These are phyloP conservation scores for Pseudonitzschia pungens DNA, from an alignment of 108 stramenopile genomes.

Conservation along the genomic window DNA sequence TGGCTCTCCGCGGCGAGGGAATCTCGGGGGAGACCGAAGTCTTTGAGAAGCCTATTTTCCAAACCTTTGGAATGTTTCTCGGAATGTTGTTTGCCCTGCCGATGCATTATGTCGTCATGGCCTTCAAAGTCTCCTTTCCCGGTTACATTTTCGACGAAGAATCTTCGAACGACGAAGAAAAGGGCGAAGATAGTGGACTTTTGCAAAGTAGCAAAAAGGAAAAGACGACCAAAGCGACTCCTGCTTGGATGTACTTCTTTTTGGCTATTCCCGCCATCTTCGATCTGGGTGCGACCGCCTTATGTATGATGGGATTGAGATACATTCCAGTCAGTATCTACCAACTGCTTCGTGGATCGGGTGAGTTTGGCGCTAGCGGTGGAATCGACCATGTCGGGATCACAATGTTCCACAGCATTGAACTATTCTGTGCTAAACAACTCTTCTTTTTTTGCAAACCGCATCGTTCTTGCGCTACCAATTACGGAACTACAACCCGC, in stretches of 20 bases:
- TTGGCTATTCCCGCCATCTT: conserved; percentile 83
- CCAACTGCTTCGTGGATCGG: conserved; percentile 85
- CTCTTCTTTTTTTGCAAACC: neutral
- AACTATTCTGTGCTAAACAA: neutral
- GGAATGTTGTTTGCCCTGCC: conserved; percentile 83
- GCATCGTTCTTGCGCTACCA: neutral
- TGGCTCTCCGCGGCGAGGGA: conserved; percentile 66
- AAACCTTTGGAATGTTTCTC: conserved; percentile 92
- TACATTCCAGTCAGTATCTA: conserved; percentile 86
- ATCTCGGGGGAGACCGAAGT: conserved; percentile 62
- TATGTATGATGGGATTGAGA: conserved; percentile 89
- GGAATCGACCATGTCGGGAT: neutral
- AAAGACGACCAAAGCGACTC: conserved; percentile 21
- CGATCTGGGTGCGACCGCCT: conserved; percentile 84
- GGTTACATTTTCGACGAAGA: conserved; percentile 53
- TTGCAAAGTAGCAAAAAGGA: conserved; percentile 17
- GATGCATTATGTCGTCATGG: conserved; percentile 72
- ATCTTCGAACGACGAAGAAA: conserved; percentile 1
- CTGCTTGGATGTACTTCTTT: conserved; percentile 85
- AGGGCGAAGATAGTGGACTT: conserved; percentile 17
- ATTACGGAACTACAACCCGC: neutral
- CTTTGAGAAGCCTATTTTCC: conserved; percentile 66
- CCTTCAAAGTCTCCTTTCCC: conserved; percentile 81
- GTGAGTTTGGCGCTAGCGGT: conserved; percentile 5
- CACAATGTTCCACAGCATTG: too few relatives aligned